Evolutionary conservation across 345 rosid species (phyloP).

Genomic region (Rhodamnia argentea): DNA sequence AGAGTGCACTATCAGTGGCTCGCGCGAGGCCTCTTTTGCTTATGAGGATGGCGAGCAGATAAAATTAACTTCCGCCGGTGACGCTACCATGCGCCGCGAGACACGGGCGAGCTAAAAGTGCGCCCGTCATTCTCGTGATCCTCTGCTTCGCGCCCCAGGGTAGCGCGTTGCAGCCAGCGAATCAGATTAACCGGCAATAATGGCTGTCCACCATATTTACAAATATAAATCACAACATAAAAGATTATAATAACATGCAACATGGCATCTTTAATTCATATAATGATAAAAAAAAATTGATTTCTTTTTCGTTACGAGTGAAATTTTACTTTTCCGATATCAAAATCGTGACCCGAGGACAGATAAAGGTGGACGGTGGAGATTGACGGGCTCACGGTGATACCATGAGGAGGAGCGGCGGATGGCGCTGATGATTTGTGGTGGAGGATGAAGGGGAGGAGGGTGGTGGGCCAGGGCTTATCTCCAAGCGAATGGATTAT

Average conservation of each 20-base stretch:
- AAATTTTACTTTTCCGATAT: too few relatives aligned
- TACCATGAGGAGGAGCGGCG: background rate
- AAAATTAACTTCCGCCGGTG: background rate
- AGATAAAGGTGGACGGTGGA: background rate
- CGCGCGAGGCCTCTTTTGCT: background rate
- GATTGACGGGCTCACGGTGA: background rate
- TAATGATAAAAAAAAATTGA: too few relatives aligned
- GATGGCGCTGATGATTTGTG: constrained; percentile 9
- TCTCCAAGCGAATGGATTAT: constrained; percentile 18
- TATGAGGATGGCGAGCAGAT: background rate
- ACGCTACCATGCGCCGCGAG: background rate
- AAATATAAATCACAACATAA: background rate
- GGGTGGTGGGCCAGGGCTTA: constrained; percentile 18
- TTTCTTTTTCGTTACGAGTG: too few relatives aligned
- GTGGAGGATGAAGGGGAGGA: background rate
- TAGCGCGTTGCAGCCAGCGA: background rate
- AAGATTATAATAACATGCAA: background rate
- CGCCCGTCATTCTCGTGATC: background rate
- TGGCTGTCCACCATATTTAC: background rate
- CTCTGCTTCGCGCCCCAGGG: background rate
- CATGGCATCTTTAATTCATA: background rate
- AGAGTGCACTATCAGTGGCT: background rate
- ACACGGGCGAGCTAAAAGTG: background rate
- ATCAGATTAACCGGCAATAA: too few relatives aligned
- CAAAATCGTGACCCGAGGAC: background rate